Evolutionary conservation across 2,329 filamentous ascomycete species (phyloP).

Genomic region (Venturia carpophila): DNA sequence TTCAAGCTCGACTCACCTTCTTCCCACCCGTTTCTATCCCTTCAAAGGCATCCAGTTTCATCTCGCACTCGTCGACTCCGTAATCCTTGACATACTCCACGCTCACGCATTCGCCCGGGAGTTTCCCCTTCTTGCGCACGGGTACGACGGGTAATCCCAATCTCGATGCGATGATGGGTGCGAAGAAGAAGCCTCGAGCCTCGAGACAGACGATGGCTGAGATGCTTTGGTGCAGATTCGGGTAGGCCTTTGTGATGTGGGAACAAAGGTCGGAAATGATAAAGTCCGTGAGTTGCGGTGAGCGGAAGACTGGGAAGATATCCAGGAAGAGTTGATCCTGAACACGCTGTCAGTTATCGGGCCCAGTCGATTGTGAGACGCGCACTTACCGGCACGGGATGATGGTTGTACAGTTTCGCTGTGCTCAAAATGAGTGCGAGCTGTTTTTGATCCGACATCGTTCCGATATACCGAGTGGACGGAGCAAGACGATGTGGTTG

Average conservation of each 20-base stretch:
- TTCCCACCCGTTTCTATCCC: not conserved
- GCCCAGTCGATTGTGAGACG: too few species aligned
- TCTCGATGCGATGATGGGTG: not conserved
- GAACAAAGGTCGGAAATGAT: not conserved
- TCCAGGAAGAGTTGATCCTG: conserved; percentile 4
- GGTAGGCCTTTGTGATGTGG: not conserved
- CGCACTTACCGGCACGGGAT: not conserved
- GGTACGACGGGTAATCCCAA: not conserved
- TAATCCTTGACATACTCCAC: not conserved
- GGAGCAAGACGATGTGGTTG: not conserved
- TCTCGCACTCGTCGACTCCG: conserved; percentile 2
- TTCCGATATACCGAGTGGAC: not conserved
- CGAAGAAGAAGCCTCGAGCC: conserved; percentile 7
- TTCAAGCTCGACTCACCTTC: not conserved
- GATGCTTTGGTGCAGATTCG: not conserved
- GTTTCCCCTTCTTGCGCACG: not conserved
- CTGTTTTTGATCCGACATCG: not conserved
- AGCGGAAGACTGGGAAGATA: conserved; percentile 2
- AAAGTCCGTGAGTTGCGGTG: not conserved
- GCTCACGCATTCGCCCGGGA: not conserved
- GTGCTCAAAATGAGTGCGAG: not conserved
- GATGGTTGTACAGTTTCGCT: not conserved
- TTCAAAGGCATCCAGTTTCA: not conserved
- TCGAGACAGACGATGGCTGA: not conserved
- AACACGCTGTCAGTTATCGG: not conserved